Conservation (phyloP, 345 rosid species). For the Dimocarpus longan region DNA sequence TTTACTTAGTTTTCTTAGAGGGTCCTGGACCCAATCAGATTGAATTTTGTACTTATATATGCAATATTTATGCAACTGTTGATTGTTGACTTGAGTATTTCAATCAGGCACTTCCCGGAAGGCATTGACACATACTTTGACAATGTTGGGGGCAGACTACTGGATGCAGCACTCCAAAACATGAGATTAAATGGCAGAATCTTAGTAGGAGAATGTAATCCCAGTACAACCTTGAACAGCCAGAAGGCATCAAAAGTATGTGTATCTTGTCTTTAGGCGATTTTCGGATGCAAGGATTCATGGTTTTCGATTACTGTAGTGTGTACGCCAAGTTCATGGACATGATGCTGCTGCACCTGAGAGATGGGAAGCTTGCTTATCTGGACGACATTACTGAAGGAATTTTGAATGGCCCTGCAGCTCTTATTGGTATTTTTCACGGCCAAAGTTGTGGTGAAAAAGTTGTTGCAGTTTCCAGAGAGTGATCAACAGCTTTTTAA, state of each 20-base stretch:
- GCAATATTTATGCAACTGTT: too few relatives aligned
- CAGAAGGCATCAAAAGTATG: neutral
- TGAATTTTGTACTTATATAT: too few relatives aligned
- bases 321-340: neutral
- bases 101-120: constrained; percentile 16
- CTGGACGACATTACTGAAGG: neutral
- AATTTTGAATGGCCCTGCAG: neutral
- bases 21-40: too few relatives aligned
- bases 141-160: constrained; percentile 16
- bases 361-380: neutral
- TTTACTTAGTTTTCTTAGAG: too few relatives aligned
- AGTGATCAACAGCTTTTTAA: too few relatives aligned
- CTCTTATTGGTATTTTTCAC: neutral
- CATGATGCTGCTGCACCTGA: neutral
- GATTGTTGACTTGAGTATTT: too few relatives aligned
- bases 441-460: too few relatives aligned
- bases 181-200: constrained; percentile 14
- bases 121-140: constrained; percentile 25
- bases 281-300: neutral
- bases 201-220: neutral
- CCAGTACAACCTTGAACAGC: constrained; percentile 7
- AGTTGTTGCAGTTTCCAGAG: too few relatives aligned
- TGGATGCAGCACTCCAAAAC: constrained; percentile 17
- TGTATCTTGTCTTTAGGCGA: neutral
- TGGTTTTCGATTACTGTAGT: neutral